Conservation (phyloP, 176 grass and related monocot species). For the Oryza meyeriana region DNA sequence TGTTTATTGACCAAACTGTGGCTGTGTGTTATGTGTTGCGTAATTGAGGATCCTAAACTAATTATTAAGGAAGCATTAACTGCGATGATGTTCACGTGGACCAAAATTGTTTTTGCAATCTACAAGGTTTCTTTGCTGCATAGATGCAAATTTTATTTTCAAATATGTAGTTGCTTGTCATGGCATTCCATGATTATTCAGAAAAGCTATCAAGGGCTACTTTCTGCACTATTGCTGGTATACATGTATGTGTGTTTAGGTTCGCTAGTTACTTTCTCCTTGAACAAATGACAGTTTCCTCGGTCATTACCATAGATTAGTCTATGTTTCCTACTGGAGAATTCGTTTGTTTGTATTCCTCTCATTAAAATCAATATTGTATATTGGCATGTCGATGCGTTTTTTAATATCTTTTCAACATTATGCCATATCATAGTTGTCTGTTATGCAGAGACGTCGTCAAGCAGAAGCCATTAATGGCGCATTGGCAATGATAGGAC, state of each 20-base stretch:
- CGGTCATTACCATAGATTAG: neutral
- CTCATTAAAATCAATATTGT: slow-evolving; percentile 7
- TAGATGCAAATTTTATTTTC: neutral
- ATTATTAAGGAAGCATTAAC: neutral
- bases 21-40: neutral
- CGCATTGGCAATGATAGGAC: slow-evolving; percentile 79
- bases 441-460: slow-evolving; percentile 55
- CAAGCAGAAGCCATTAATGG: slow-evolving; percentile 91
- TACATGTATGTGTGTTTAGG: neutral
- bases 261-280: neutral
- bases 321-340: neutral
- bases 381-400: neutral
- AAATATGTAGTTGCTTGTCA: neutral
- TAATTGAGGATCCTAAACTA: slow-evolving; percentile 9
- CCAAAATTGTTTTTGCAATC: neutral
- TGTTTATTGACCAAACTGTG: neutral
- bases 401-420: neutral
- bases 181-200: neutral
- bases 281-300: slow-evolving; percentile 23
- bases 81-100: slow-evolving; percentile 1
- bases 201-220: neutral
- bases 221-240: neutral
- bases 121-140: neutral
- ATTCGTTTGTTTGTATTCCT: neutral
- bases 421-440: slow-evolving; percentile 5